These are phyloP conservation scores for Dothiorella sarmentorum DNA, from an alignment of 2,329 filamentous ascomycete genomes.

Conservation along the genomic window DNA sequence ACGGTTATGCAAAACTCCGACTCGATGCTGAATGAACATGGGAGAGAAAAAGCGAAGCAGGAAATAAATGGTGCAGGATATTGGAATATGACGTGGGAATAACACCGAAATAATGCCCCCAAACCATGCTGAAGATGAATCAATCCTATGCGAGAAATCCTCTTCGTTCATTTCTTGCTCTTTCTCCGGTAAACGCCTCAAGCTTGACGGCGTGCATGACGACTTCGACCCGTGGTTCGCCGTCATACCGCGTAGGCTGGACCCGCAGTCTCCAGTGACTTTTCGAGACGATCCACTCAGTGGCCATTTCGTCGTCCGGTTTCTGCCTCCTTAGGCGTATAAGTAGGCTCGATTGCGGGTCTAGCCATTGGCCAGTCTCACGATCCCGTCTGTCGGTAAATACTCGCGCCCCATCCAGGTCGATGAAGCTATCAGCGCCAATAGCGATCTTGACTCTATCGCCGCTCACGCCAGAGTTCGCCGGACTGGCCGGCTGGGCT, in stretches of 20 bases:
- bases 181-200: slow-evolving; percentile 66
- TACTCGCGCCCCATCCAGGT: slow-evolving; percentile 47
- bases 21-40: too few species aligned
- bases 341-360: slow-evolving; percentile 19
- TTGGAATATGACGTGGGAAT: too few species aligned
- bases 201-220: slow-evolving; percentile 73
- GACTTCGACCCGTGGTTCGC: slow-evolving; percentile 61
- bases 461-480: slow-evolving; percentile 66
- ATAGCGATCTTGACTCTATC: slow-evolving; percentile 59
- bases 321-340: neutral
- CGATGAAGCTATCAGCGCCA: slow-evolving; percentile 57
- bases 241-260: slow-evolving; percentile 44
- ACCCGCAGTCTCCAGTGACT: slow-evolving; percentile 52
- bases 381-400: slow-evolving; percentile 37
- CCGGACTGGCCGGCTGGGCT: slow-evolving; percentile 62
- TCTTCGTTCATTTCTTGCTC: slow-evolving; percentile 62
- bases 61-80: too few species aligned
- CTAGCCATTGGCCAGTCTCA: slow-evolving; percentile 22
- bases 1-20: too few species aligned
- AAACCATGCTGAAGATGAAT: too few species aligned
- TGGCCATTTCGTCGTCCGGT: slow-evolving; percentile 21
- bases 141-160: slow-evolving; percentile 53
- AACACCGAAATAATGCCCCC: too few species aligned
- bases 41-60: too few species aligned
- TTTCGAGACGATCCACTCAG: slow-evolving; percentile 35